A percentile compares a stretch with the other conserved stretches of the same genome.
Conservation (phyloP, 371 early-diverging fungal genomes). For the Mucor mucedo region DNA sequence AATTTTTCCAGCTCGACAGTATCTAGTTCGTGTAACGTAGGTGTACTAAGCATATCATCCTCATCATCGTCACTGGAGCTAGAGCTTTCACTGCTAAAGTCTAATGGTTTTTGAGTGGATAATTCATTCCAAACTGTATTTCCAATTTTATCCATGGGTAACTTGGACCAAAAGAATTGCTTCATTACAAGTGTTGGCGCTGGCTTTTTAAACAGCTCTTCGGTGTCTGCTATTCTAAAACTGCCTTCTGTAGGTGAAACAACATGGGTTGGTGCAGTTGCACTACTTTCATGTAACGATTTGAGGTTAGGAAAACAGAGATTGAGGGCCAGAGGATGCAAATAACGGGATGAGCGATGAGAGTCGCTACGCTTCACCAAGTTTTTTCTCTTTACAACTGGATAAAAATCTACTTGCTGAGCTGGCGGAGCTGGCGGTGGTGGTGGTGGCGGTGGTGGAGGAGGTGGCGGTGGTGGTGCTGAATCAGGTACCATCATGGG, state of each 20-base stretch:
- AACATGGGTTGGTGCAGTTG: constrained; percentile 5
- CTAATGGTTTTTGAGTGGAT: constrained; percentile 28
- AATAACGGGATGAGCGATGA: constrained; percentile 39
- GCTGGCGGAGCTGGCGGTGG: constrained; percentile 20
- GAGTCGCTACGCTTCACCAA: constrained; percentile 11
- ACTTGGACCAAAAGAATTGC: constrained; percentile 70
- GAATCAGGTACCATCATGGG: not conserved
- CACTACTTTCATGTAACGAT: constrained; percentile 44
- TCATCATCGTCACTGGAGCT: constrained; percentile 31
- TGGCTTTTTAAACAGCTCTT: not conserved
- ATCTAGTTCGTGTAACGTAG: constrained; percentile 29
- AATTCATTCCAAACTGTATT: constrained; percentile 67
- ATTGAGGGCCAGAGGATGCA: constrained; percentile 53
- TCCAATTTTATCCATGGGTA: constrained; percentile 56
- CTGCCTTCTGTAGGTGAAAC: constrained; percentile 14
- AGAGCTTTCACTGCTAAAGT: constrained; percentile 16
- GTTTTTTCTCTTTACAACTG: constrained; percentile 18
- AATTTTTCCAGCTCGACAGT: constrained; percentile 46
- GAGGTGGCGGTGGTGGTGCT: constrained; percentile 32
- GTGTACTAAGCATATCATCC: constrained; percentile 3
- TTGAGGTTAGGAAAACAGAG: constrained; percentile 45
- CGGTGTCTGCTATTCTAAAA: not conserved
- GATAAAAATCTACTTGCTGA: not conserved
- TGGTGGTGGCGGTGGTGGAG: constrained; percentile 42
- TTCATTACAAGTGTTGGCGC: constrained; percentile 22